Percentiles rank a stretch among this genome's conserved stretches.
phyloP scores from a whole-genome alignment of 148 eudicot species.

The Spergularia marina region DNA sequence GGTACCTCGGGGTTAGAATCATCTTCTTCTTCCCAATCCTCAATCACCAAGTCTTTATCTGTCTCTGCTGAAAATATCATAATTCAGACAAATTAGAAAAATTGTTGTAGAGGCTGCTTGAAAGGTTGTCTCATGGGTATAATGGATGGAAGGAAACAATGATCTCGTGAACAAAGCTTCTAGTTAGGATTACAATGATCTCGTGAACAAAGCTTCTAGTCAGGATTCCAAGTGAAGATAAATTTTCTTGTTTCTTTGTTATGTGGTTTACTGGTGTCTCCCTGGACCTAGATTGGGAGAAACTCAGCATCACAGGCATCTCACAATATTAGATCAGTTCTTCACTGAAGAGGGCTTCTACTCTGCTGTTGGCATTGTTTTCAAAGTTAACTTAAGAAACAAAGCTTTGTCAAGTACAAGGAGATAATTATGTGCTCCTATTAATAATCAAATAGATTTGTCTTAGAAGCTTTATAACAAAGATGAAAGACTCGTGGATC shows the following conservation, averaged over 20 bases:
- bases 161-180: not conserved
- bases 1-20: constrained; percentile 78
- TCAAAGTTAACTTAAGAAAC: too few species aligned
- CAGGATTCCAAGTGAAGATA: too few species aligned
- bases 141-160: not conserved
- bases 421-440: too few species aligned
- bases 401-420: too few species aligned
- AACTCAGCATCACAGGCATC: not conserved
- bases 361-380: too few species aligned
- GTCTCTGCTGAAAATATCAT: constrained; percentile 41
- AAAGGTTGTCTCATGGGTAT: not conserved
- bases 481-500: not conserved
- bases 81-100: not conserved
- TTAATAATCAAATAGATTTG: too few species aligned
- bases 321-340: too few species aligned
- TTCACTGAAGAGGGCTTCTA: too few species aligned
- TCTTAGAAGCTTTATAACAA: too few species aligned
- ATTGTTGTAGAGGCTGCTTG: not conserved
- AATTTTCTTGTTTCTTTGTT: not conserved
- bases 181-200: too few species aligned
- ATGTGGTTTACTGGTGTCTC: not conserved
- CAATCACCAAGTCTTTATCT: constrained; percentile 47
- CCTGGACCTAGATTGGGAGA: not conserved
- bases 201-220: not conserved
- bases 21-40: constrained; percentile 89